phyloP scores from a whole-genome alignment of 352 stramenopile genomes.

The Poterioochromonas sp. region DNA sequence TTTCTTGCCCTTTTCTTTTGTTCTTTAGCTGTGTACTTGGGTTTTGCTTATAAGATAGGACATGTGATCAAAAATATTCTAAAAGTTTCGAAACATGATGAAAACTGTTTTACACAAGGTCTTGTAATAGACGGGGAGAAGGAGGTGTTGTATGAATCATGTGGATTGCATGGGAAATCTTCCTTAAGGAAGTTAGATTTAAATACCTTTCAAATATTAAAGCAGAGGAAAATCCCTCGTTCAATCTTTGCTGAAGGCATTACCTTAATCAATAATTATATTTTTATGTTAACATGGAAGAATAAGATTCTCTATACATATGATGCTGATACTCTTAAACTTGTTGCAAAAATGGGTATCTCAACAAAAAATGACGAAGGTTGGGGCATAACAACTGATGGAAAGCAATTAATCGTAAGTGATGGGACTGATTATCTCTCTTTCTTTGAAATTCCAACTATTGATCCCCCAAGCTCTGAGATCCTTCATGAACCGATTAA shows the following conservation, averaged over 20 bases:
- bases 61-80: background rate
- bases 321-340: background rate
- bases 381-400: constrained; percentile 25
- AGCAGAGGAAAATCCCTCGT: background rate
- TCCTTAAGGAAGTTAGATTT: background rate
- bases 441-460: background rate
- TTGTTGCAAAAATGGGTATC: background rate
- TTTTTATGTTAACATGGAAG: constrained; percentile 24
- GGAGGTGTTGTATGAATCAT: background rate
- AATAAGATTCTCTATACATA: constrained; percentile 6
- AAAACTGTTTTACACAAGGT: constrained; percentile 22
- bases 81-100: background rate
- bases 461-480: background rate
- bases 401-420: background rate
- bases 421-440: constrained; percentile 5
- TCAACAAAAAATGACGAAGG: background rate
- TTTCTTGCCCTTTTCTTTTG: no score
- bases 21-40: no score
- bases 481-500: background rate
- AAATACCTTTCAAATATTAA: background rate
- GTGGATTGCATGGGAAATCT: constrained; percentile 12
- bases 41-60: no score
- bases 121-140: background rate
- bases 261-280: background rate
- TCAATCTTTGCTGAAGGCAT: constrained; percentile 10